phyloP scores from a whole-genome alignment of 495 filamentous ascomycete species.

The Neurospora sp. region DNA sequence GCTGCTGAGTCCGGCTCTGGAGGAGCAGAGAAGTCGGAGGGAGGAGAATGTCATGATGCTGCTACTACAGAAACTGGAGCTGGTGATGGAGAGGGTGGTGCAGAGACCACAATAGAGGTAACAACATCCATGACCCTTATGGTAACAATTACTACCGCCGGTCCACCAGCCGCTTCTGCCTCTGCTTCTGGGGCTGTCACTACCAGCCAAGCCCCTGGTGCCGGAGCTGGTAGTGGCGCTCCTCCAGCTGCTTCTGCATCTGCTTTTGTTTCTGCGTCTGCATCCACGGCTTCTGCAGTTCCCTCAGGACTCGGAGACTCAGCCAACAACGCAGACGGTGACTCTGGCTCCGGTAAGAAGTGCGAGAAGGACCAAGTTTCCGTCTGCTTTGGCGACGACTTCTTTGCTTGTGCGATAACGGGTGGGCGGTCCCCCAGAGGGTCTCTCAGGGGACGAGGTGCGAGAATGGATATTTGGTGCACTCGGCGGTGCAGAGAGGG shows the following conservation, averaged over 20 bases:
- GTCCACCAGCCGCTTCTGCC: neutral
- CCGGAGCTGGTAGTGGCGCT: neutral
- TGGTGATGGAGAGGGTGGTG: neutral
- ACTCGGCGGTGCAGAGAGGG: neutral
- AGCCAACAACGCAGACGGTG: neutral
- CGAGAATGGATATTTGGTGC: neutral
- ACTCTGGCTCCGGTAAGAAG: neutral
- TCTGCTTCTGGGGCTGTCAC: neutral
- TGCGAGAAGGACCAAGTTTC: neutral
- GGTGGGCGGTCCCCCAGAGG: constrained; percentile 4
- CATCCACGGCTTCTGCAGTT: neutral
- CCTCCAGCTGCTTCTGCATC: neutral
- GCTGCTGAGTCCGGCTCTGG: neutral
- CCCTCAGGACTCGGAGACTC: neutral
- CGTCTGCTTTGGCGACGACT: neutral
- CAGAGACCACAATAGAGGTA: neutral
- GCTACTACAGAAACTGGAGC: neutral
- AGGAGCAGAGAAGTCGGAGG: neutral
- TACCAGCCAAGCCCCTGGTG: neutral
- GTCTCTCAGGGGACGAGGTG: constrained; percentile 12
- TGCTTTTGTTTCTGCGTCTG: neutral
- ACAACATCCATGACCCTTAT: neutral
- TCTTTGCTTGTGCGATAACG: constrained; percentile 13
- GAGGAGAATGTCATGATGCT: neutral
- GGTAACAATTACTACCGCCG: neutral